These are phyloP conservation scores for Aurifilum marmelostoma DNA, from an alignment of 2,329 filamentous ascomycete genomes.

Conservation along the genomic window DNA sequence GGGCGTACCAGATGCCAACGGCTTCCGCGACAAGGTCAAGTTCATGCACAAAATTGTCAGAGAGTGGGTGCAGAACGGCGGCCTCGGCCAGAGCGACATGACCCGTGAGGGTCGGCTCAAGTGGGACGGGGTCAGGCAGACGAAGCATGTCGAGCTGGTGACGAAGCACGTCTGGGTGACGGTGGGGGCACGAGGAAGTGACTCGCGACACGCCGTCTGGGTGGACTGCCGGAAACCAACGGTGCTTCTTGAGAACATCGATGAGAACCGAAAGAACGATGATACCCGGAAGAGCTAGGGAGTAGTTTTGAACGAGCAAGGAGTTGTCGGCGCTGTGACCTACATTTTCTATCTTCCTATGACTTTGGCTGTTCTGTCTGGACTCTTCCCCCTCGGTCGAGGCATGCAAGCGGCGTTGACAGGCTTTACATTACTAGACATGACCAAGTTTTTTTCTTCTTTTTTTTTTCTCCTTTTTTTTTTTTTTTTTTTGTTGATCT, in stretches of 20 bases:
- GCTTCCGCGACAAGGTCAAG: constrained; percentile 72
- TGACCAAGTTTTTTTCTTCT: constrained; percentile 12
- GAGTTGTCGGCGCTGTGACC: not conserved
- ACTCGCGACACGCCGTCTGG: constrained; percentile 57
- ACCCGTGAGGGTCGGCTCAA: constrained; percentile 55
- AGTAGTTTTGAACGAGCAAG: not conserved
- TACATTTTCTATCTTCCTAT: constrained; percentile 5
- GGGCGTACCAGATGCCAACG: constrained; percentile 71
- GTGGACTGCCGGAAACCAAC: constrained; percentile 59
- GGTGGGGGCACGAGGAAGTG: constrained; percentile 65
- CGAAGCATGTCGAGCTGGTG: constrained; percentile 52
- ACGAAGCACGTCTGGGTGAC: constrained; percentile 71
- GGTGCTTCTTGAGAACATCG: constrained; percentile 58
- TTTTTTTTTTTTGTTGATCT: not conserved
- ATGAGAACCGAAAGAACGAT: constrained; percentile 48
- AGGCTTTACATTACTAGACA: constrained; percentile 22
- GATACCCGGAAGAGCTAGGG: constrained; percentile 41
- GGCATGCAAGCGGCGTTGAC: constrained; percentile 1
- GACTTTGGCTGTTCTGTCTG: not conserved
- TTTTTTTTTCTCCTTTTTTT: not conserved
- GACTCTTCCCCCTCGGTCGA: not conserved
- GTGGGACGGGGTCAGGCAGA: constrained; percentile 64
- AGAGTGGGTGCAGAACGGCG: constrained; percentile 72
- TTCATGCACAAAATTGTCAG: constrained; percentile 71
- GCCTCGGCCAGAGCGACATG: constrained; percentile 70